Base-by-base conservation (phyloP, 192 early-diverging fungal species). In the Chytriomyces confervae region DNA sequence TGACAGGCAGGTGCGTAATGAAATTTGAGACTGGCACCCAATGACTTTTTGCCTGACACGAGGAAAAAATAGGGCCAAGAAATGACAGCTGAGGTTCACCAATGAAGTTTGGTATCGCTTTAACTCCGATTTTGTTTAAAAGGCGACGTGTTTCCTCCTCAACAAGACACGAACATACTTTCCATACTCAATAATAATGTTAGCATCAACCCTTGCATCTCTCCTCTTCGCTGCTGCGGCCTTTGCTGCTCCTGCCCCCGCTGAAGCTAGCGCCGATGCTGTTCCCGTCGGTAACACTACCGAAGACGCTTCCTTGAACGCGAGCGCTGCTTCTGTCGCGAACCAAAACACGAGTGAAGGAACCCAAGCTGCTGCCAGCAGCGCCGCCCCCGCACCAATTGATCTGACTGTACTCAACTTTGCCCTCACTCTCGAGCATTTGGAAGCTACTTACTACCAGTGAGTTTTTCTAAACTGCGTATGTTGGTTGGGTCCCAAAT, bases 401-500 rank as follows among this genome's bases (percentile, higher is more conserved):
- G 84, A 85, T 53, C 68, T 85, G 18, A 76, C 72, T 29, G 80
- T 86, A 20, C 79, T 86, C 71, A 85, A 86, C 79, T 86, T 84
- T 77, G 85, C 85, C 1, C 62, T 81, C 1, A 80, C 77, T 23
- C 75, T 86, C 6, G 85, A 86, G 60, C 69, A 82, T 61, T 77
- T 86, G 20, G 83, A 86, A 68, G 23, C 61, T 9, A 63, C 77
- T 1, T 84, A 36, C 36, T 36, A 36, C 36, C 83, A 51, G 68
- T 61, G 11, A 20, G 16, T 27, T 10, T 10, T 13, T 44, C 51
- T 61, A 8, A 47, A 27, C 49, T 5, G 24, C 43, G 18, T 76
- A 27, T 9, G 9, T 77, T 67, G 4, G 3, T 47, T 18, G 23
- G 23, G 23, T 20, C 5, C 46, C 9, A 24, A 24, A 75, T 20